phyloP scores from a whole-genome alignment of 495 filamentous ascomycete species.

The Neurospora pannonica region DNA sequence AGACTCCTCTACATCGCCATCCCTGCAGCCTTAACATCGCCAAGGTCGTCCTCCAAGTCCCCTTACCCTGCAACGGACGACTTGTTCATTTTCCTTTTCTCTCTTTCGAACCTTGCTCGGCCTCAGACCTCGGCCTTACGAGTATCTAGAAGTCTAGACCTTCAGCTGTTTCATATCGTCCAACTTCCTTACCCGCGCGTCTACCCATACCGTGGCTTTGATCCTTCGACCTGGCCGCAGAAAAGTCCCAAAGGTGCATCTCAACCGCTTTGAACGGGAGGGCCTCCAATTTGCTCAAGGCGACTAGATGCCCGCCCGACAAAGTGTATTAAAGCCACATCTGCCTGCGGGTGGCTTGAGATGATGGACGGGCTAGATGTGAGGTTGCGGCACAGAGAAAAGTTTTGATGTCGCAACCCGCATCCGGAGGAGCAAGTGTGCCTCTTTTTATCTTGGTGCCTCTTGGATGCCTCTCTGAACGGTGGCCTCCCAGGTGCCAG shows the following conservation, averaged over 20 bases:
- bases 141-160: neutral
- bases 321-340: neutral
- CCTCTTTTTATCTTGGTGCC: neutral
- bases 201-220: neutral
- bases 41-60: neutral
- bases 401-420: neutral
- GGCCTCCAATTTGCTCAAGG: neutral
- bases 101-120: neutral
- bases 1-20: neutral
- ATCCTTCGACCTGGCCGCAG: neutral
- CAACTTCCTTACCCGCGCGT: neutral
- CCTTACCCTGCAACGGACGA: neutral
- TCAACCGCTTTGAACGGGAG: neutral
- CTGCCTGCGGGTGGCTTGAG: neutral
- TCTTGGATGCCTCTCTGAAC: neutral
- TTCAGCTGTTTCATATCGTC: fast-evolving
- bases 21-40: neutral
- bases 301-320: neutral
- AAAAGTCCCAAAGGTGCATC: neutral
- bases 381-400: neutral
- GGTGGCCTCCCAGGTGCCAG: neutral
- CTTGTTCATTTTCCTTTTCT: neutral
- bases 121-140: neutral
- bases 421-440: neutral
- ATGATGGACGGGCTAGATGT: neutral